Evolutionary conservation across 2,329 filamentous ascomycete species (phyloP), one percentile per base, ranked within the genome.

Genomic region (Curvularia verruculosa): DNA sequence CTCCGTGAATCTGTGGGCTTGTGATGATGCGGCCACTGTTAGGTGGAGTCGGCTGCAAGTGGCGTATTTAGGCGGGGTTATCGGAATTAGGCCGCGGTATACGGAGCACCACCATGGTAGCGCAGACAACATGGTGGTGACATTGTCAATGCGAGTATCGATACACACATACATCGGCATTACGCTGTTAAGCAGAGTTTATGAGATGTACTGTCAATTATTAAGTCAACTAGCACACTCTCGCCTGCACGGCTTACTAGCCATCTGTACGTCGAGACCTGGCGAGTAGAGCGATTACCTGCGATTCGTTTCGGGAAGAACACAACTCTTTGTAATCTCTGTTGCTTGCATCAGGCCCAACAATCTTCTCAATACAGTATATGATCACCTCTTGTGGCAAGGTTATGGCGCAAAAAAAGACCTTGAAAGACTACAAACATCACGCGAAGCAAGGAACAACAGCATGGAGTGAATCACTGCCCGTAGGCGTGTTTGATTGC

Each of bases 401-500:
- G n/a, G n/a, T n/a, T n/a, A n/a, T n/a, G n/a, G n/a, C n/a, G n/a
- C 34, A 15, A 18, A 5, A 28, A 23, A 9, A 1, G 21, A 5
- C 24, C 15, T 18, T 12, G n/a, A n/a, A 4, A 12, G 8, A 46
- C 1, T n/a, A 1, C 21, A 40, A 52, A 15, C 40, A 54, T 43
- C 19, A 55, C 10, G 39, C 49, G 4, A 40, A 56, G 47, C 28
- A 39, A 12, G 12, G 21, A 21, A 28, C 31, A 31, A 5, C 21
- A 45, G 3, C 36, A 59, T 41, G 61, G 63, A 67, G 55, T 15
- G 59, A 59, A 53, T 70, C 67, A 70, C 66, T 61, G 61, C 71
- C 70, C 67, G 68, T 66, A 65, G 69, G 69, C 68, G 65, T 68
- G 66, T 62, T 65, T 59, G 7, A 46, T 70, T 70, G 64, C 64